Percentiles rank a stretch among this genome's conserved stretches.
phyloP scores from a whole-genome alignment of 2,329 filamentous ascomycete species.

The Coniochaeta pulveracea region DNA sequence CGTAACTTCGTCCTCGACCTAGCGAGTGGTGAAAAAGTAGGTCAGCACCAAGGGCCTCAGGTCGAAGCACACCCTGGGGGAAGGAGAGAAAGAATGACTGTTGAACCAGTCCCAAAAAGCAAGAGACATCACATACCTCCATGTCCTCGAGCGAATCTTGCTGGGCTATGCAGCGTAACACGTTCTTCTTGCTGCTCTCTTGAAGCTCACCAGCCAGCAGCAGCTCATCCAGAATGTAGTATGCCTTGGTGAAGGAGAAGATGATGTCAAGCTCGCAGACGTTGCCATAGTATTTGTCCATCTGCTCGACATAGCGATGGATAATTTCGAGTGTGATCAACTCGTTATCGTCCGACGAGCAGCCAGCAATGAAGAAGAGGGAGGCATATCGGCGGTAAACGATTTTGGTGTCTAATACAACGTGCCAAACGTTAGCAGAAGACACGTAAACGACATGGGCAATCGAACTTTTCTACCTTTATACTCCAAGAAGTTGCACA shows the following conservation, averaged over 20 bases:
- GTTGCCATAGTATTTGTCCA: constrained; percentile 99
- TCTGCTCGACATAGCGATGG: constrained; percentile 98
- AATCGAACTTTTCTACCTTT: too few species aligned
- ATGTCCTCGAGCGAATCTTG: constrained; percentile 98
- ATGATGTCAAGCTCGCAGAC: constrained; percentile 99
- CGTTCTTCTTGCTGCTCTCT: constrained; percentile 99
- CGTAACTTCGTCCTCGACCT: constrained; percentile 84
- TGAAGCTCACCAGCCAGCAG: constrained; percentile 93
- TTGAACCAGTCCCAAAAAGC: constrained; percentile 4
- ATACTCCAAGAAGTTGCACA: constrained; percentile 99
- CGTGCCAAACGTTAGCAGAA: too few species aligned
- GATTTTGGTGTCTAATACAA: constrained; percentile 98
- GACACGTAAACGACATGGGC: too few species aligned
- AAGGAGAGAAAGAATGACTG: constrained; percentile 5
- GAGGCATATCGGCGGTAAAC: constrained; percentile 98
- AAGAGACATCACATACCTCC: constrained; percentile 62
- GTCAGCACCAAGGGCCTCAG: constrained; percentile 3
- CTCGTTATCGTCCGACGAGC: constrained; percentile 95
- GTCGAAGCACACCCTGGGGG: constrained; percentile 1
- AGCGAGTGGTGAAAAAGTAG: constrained; percentile 20
- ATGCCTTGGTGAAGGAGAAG: constrained; percentile 99
- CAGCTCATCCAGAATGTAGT: constrained; percentile 97
- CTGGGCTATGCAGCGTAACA: constrained; percentile 88
- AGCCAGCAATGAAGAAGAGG: constrained; percentile 97
- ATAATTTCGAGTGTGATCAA: constrained; percentile 97